A percentile compares a stretch with the other conserved stretches of the same genome.
phyloP scores from a whole-genome alignment of 192 early-diverging fungal genomes.

The Endogone sp. region DNA sequence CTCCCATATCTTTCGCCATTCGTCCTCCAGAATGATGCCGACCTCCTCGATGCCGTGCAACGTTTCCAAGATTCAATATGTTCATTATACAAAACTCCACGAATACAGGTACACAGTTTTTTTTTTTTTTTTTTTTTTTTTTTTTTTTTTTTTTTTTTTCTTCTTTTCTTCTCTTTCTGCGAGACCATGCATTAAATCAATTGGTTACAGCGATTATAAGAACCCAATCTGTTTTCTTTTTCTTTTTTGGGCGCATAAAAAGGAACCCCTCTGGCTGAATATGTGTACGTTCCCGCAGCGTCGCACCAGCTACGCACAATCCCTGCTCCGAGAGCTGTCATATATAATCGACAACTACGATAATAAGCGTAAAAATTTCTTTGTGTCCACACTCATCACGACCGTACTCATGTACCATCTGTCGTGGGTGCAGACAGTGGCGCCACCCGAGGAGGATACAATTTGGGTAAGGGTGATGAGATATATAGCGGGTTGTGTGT shows the following conservation, averaged over 20 bases:
- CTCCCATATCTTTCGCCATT: slow-evolving; percentile 37
- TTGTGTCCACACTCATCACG: slow-evolving; percentile 47
- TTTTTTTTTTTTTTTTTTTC: too few species aligned
- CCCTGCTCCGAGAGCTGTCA: slow-evolving; percentile 25
- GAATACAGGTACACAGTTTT: slow-evolving; percentile 55
- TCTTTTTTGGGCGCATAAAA: slow-evolving; percentile 8
- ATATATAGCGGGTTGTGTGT: background rate
- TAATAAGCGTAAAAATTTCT: slow-evolving; percentile 24
- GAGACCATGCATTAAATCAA: too few species aligned
- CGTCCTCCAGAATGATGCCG: slow-evolving; percentile 44
- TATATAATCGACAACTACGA: slow-evolving; percentile 26
- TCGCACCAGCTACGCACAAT: slow-evolving; percentile 22
- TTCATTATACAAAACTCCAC: slow-evolving; percentile 47
- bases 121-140: too few species aligned
- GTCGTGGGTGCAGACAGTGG: slow-evolving; percentile 53
- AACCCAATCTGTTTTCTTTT: too few species aligned
- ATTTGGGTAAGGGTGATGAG: background rate
- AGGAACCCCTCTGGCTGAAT: slow-evolving; percentile 44
- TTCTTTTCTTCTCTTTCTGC: too few species aligned
- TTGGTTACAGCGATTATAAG: too few species aligned
- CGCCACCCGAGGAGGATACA: slow-evolving; percentile 33
- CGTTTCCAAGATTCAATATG: slow-evolving; percentile 42
- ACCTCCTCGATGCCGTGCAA: slow-evolving; percentile 35
- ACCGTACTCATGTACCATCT: slow-evolving; percentile 47
- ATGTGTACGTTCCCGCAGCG: slow-evolving; percentile 39